Evolutionary conservation across 371 early-diverging fungal genomes (phyloP), one percentile per base, ranked within the genome.

Genomic region (Mortierella sp.): DNA sequence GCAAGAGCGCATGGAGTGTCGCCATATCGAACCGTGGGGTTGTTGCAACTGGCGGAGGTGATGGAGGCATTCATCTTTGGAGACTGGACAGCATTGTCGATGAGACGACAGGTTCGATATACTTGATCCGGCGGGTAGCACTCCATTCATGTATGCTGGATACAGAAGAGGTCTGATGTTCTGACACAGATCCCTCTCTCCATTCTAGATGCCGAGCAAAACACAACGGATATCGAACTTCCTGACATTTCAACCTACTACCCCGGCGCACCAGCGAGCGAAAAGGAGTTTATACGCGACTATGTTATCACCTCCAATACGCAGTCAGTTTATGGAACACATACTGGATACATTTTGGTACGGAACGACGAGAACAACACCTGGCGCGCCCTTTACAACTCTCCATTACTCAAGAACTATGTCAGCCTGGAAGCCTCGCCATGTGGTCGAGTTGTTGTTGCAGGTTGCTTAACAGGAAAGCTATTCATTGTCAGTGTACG

Each of bases 1-100:
- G 89, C n/a, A 94, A 93, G 73, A 92, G 92, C 54, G 88, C 92
- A 0, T 95, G 96, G 95, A 83, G 92, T 27, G 80, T 92, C 31
- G 94, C 92, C 1, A 77, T 91, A 0, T 83, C 84, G 45, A 54
- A 63, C 21, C 58, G 67, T 45, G 67, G 71, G 4, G 63, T 69
- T 31, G 69, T 64, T 19, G 93, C 90, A 2, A 90, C 92, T 1
- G 95, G 94, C 10, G 94, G 94, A 2, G 90, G 90, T 34, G 94
- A 95, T 65, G 87, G 91, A 0, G 94, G 92, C 3, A 82, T 95
- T 44, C 87, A 90, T 5, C 67, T 92, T 1, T 94, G 93, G 93
- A 80, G 87, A 2, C 62, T 93, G 24, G 65, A 63, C 5, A 79
- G 84, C 0, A 82, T 90, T 21, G 82, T 79, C 37, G 63, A 82